Evolutionary conservation across 352 stramenopile species (phyloP).

Genomic region (Phytophthora pistaciae): DNA sequence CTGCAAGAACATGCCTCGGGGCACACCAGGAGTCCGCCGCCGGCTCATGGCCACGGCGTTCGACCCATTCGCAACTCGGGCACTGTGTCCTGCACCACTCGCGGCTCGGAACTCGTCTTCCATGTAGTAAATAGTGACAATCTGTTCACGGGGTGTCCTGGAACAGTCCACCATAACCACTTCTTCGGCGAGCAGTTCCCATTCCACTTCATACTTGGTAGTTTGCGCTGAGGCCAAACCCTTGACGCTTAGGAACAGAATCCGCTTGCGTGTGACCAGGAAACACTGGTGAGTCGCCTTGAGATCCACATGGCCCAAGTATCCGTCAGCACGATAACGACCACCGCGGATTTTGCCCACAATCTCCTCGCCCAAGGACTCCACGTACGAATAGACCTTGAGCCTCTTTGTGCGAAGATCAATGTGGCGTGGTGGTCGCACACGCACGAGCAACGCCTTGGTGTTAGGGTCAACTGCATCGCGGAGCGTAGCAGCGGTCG

Average conservation of each 20-base stretch:
- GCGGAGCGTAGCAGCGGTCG: constrained; percentile 77
- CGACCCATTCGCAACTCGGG: constrained; percentile 18
- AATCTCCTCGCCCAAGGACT: constrained; percentile 90
- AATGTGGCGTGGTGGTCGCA: constrained; percentile 83
- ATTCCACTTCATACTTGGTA: constrained; percentile 82
- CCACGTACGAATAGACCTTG: constrained; percentile 90
- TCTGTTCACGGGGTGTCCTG: constrained; percentile 38
- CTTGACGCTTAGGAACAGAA: constrained; percentile 83
- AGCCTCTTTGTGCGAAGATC: constrained; percentile 80
- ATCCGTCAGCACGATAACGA: constrained; percentile 81
- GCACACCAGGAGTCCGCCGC: constrained; percentile 42
- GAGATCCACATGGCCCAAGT: constrained; percentile 83
- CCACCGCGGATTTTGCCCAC: constrained; percentile 82
- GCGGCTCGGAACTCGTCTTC: constrained; percentile 68
- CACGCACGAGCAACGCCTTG: constrained; percentile 80
- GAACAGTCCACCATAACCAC: constrained; percentile 82
- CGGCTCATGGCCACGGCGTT: constrained; percentile 37
- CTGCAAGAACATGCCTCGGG: constrained; percentile 77
- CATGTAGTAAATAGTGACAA: constrained; percentile 74
- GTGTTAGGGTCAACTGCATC: constrained; percentile 84
- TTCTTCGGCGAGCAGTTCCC: constrained; percentile 84
- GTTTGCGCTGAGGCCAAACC: constrained; percentile 36
- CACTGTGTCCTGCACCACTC: constrained; percentile 31
- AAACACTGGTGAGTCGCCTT: constrained; percentile 80
- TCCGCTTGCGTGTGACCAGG: constrained; percentile 84